Base-by-base conservation (phyloP, 2,329 filamentous ascomycete genomes). In the Arthrobotrys conoides region DNA sequence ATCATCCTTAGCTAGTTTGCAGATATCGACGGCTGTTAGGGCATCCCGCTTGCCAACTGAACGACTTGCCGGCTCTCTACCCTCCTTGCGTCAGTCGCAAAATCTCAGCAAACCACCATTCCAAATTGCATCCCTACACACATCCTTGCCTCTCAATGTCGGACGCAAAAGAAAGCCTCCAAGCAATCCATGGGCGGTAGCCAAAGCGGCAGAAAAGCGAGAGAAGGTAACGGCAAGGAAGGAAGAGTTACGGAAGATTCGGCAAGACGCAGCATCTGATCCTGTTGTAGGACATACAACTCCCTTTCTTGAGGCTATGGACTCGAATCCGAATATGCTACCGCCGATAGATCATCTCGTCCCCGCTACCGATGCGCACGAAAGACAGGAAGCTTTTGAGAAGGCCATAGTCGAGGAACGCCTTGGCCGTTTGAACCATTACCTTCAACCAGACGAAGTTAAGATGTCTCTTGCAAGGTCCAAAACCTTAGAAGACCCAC, bases 301-400 rank as follows among this genome's bases (percentile, higher is more conserved):
- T 16, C 89, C 94, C 33, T 97, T 97, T 83, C 86, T 97, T 82
- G 88, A 93, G 85, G 94, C 93, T 2, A 90, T 97, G 82, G 91
- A 93, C 83, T 89, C 88, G 9, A 71, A 71, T 22, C 73, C 73
- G 4, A 53, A 67, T 46, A 90, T 88, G 22, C 81, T 84, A 4
- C 84, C 86, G 0, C 81, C 83, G 0, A 70, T 80, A 22, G 81
- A 80, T 36, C 81, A 70, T 61, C 81, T 80, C 55, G 81, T 80
- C 65, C 80, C 64, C 76, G 80, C 41, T 24, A 79, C 64, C n/a
- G 80, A 64, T 73, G 71, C 76, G 57, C 63, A 73, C 10, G 48
- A 79, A 55, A 65, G 80, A 33, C 67, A 67, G 38, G 24, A 33
- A 20, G n/a, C 57, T 10, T 77, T 77, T 33, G 73, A 77, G 46